Evolutionary conservation across 768 basidiomycete species (phyloP), one percentile per base, ranked within the genome.

Genomic region (Lactifluus hygrophoroides): DNA sequence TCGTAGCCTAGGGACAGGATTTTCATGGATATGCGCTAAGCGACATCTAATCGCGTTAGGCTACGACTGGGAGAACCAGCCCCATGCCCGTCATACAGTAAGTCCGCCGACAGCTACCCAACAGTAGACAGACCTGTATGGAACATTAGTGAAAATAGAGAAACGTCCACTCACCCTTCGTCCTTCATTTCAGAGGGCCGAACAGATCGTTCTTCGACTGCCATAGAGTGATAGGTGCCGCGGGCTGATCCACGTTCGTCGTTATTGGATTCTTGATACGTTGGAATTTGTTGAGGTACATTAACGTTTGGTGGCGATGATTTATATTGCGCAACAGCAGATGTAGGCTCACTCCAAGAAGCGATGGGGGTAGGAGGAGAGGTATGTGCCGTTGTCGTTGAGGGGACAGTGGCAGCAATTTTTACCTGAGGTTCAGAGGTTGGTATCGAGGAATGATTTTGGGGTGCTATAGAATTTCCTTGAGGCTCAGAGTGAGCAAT

Each of bases 101-200:
- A 32, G 56, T 57, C 53, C 57, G 43, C 43, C 64, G 57, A 54
- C 56, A 57, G 61, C 51, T 28, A 50, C 54, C 54, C 54, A 46
- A 56, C 50, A 47, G 47, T 51, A 58, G 58, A 54, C 46, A 52
- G n/a, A 49, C 43, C 56, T 63, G 47, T 49, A 52, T 9, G 38
- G 52, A 38, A 46, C 17, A 48, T 74, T 73, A 74, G 63, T 50
- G 34, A 21, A 38, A 40, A 30, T 13, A 38, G 51, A 53, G 54
- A 47, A 35, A 52, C 42, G 44, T 16, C 9, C 7, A 62, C 92
- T 90, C 81, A 95, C 93, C 93, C 93, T 88, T 94, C 93, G 66
- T 95, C 93, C 71, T 91, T 91, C 90, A 91, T 92, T 72, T 94
- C 92, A 11, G 85, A 85, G 21, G 88, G 88, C 27, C 88, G 79